Base-by-base conservation (phyloP, 441 rosid species). In the Brassica balearica region DNA sequence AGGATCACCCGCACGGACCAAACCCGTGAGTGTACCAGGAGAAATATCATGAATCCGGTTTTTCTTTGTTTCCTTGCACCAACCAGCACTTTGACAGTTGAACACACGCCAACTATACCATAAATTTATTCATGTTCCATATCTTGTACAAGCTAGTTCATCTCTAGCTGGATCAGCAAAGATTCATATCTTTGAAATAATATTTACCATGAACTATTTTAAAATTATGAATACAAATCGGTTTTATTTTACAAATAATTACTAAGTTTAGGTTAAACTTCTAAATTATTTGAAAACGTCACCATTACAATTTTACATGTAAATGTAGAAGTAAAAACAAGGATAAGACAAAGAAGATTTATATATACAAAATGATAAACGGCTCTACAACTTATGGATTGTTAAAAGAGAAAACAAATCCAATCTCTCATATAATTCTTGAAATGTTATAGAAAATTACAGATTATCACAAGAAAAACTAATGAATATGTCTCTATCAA, bases 11-110 rank as follows among this genome's bases (percentile, higher is more conserved):
- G 92, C 86, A 71, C 91, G 17, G 68, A 92, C 86, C 0, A 88
- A 91, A 67, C 85, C 80, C 0, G 95, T 81, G 62, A 94, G 94
- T 61, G 96, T 91, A 25, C 97, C 93, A 27, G 98, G 97, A 64
- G 96, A 86, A 69, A 84, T 72, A 79, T 94, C 92, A 80, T 94
- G 98, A 73, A 91, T 89, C 29, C 88, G 88, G 58, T 94, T 89
- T 80, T 87, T 92, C 91, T 94, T 94, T 6, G 77, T 73, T 8
- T 87, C 71, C 85, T 86, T 92, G 89, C 98, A 91, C 98, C 98
- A 94, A 72, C 95, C 98, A 72, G 97, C 97, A 67, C 98, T 97
- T 84, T 94, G 98, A 83, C 98, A 94, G 48, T 41, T 41, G 48
- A 41, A 41, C 48, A 41, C 34, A 29, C 27, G 27, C 48, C 48